phyloP scores from a whole-genome alignment of 2,329 filamentous ascomycete species.

The Colletotrichum sp. region DNA sequence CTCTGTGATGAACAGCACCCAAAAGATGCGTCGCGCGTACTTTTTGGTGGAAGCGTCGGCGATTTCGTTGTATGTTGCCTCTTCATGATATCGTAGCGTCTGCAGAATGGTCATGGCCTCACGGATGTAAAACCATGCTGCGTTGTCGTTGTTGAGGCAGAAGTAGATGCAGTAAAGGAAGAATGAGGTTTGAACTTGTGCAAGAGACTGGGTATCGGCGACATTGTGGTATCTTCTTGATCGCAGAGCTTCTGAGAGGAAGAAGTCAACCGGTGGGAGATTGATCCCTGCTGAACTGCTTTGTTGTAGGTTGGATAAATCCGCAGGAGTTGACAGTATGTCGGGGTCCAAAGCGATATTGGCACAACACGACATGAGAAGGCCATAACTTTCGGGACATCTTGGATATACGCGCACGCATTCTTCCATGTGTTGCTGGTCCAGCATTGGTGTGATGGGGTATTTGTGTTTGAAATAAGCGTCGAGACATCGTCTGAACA shows the following conservation, averaged over 20 bases:
- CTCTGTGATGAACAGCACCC: neutral
- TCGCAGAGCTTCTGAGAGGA: neutral
- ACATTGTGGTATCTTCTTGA: neutral
- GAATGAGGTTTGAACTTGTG: neutral
- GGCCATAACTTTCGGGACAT: neutral
- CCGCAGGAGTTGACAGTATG: neutral
- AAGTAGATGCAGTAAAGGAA: neutral
- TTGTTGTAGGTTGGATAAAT: neutral
- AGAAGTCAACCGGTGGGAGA: neutral
- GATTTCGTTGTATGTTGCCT: neutral
- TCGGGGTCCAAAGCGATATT: neutral
- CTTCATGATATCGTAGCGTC: neutral
- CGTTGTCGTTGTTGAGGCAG: neutral
- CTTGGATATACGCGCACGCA: neutral
- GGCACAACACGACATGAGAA: neutral
- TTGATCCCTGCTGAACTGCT: neutral
- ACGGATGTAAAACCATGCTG: neutral
- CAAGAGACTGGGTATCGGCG: neutral
- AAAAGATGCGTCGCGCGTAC: neutral
- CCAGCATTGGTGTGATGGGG: neutral
- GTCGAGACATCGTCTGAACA: neutral
- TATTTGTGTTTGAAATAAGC: neutral
- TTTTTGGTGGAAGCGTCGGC: neutral
- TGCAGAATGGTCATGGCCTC: neutral
- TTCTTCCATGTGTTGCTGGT: neutral